These are phyloP conservation scores for Leishmania tropica DNA, from an alignment of 208 protist genomes.

Conservation along the genomic window DNA sequence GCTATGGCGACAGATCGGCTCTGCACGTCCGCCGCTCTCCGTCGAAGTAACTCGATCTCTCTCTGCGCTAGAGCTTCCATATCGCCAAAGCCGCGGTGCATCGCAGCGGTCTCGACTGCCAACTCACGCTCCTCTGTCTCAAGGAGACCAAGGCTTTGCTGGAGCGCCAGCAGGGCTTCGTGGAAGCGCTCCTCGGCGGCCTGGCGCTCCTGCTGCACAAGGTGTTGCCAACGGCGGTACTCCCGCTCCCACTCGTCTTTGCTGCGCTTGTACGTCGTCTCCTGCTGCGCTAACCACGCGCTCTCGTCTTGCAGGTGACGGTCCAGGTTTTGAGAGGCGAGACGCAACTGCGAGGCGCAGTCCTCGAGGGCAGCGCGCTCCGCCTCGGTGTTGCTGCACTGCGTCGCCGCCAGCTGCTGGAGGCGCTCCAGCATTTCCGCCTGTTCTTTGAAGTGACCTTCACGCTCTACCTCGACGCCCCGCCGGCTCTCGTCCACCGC, in stretches of 20 bases:
- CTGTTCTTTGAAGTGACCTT: constrained; percentile 35
- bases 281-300: constrained; percentile 68
- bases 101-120: constrained; percentile 29
- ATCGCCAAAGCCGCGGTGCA: constrained; percentile 44
- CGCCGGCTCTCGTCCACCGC: constrained; percentile 45
- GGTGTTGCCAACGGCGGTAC: constrained; percentile 70
- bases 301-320: constrained; percentile 66
- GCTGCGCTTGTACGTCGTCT: constrained; percentile 42
- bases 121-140: constrained; percentile 57
- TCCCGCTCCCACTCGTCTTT: constrained; percentile 72
- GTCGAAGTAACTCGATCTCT: constrained; percentile 48
- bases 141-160: constrained; percentile 41
- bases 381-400: constrained; percentile 45
- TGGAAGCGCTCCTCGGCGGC: constrained; percentile 60
- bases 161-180: constrained; percentile 45
- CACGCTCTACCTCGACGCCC: constrained; percentile 42
- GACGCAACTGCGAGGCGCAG: constrained; percentile 48
- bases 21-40: constrained; percentile 50
- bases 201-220: constrained; percentile 62
- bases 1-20: constrained; percentile 37
- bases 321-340: constrained; percentile 45
- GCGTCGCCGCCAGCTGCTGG: constrained; percentile 48
- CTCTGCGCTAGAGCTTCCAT: constrained; percentile 27
- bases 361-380: constrained; percentile 49
- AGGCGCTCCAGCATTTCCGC: constrained; percentile 38